A percentile compares a stretch with the other conserved stretches of the same genome.
These are phyloP conservation scores for Hypoxylon fuscum DNA, from an alignment of 495 filamentous ascomycete species.

Conservation along the genomic window DNA sequence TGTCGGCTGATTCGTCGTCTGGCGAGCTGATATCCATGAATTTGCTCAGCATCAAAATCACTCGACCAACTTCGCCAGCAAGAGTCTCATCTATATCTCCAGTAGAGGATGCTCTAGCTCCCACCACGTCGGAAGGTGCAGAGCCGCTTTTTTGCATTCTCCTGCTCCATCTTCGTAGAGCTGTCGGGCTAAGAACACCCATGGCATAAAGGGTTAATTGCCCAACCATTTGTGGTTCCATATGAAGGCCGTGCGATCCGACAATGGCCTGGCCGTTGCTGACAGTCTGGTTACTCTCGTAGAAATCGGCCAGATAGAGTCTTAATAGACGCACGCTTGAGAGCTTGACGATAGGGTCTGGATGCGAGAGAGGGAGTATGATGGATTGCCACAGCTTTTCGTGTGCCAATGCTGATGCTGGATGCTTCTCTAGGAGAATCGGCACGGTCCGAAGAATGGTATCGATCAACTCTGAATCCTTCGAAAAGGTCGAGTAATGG, in stretches of 20 bases:
- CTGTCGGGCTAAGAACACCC: constrained; percentile 70
- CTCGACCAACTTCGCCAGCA: constrained; percentile 66
- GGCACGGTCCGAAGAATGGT: constrained; percentile 73
- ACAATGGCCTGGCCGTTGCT: constrained; percentile 67
- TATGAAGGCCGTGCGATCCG: constrained; percentile 73
- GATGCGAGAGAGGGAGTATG: constrained; percentile 73
- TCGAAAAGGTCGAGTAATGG: constrained; percentile 47
- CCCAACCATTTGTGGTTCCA: constrained; percentile 71
- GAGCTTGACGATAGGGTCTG: constrained; percentile 78
- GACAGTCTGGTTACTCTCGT: constrained; percentile 64
- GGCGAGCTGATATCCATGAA: constrained; percentile 42
- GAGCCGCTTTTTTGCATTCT: constrained; percentile 24
- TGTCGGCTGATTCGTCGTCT: constrained; percentile 39
- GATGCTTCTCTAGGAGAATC: constrained; percentile 72
- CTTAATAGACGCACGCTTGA: constrained; percentile 78
- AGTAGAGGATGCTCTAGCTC: background rate
- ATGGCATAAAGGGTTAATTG: constrained; percentile 70
- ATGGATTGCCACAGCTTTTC: constrained; percentile 72
- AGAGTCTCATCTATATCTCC: constrained; percentile 38
- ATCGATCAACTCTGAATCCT: constrained; percentile 82
- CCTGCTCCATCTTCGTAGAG: constrained; percentile 56
- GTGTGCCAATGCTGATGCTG: constrained; percentile 66
- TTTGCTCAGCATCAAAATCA: constrained; percentile 58
- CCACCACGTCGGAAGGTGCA: constrained; percentile 4
- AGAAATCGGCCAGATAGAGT: constrained; percentile 79